Evolutionary conservation across 2,329 filamentous ascomycete species (phyloP).

Genomic region (Neofusicoccum laricinum): DNA sequence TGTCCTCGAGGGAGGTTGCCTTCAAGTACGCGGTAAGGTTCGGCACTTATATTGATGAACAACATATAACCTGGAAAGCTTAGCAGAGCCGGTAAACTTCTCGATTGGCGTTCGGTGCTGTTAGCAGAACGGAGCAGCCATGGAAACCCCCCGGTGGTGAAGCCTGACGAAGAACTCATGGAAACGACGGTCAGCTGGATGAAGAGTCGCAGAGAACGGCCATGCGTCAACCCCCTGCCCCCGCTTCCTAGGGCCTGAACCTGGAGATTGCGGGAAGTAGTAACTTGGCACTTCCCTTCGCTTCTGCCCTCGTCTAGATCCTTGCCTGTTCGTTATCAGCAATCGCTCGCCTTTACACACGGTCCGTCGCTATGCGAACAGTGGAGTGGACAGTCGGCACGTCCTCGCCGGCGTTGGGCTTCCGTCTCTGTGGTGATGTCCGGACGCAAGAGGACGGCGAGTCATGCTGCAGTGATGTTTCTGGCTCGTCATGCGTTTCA

Average conservation of each 20-base stretch:
- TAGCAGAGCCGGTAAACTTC: not conserved
- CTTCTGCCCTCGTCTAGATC: not conserved
- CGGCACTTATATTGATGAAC: not conserved
- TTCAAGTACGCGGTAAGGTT: not conserved
- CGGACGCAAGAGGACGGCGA: not conserved
- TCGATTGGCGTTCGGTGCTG: not conserved
- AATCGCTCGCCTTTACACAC: not conserved
- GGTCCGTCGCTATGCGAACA: not conserved
- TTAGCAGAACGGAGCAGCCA: not conserved
- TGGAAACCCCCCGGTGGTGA: not conserved
- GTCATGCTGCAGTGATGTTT: conserved; percentile 7
- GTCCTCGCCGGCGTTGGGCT: not conserved
- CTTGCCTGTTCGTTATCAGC: not conserved
- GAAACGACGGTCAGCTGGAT: not conserved
- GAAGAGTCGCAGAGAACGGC: not conserved
- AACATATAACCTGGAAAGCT: not conserved
- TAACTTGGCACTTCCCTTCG: not conserved
- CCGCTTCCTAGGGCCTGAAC: not conserved
- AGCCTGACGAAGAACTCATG: not conserved
- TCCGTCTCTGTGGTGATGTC: not conserved
- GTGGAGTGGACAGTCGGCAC: not conserved
- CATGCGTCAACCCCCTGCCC: no score
- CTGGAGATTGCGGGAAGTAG: not conserved
- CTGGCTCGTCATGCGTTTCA: conserved; percentile 5
- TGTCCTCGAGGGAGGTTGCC: not conserved